Evolutionary conservation across 2,329 filamentous ascomycete species (phyloP).

Genomic region (Fusarium agapanthi): DNA sequence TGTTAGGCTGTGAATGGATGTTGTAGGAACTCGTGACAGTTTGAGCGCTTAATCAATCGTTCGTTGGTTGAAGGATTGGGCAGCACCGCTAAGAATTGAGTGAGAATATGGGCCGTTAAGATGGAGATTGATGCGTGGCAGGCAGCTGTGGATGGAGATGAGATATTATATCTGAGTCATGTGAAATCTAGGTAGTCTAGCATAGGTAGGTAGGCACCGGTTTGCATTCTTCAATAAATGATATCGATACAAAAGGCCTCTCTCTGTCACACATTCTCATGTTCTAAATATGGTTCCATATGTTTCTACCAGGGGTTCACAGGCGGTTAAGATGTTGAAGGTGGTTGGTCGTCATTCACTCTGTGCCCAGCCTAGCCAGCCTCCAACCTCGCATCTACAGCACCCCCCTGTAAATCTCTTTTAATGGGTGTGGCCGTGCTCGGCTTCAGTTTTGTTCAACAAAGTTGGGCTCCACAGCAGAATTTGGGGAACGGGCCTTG

Average conservation of each 20-base stretch:
- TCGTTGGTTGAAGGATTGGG: slow-evolving; percentile 21
- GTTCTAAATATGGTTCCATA: slow-evolving; percentile 6
- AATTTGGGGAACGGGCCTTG: slow-evolving; percentile 8
- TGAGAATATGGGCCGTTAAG: slow-evolving; percentile 8
- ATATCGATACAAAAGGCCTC: not conserved
- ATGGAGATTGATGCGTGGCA: slow-evolving; percentile 30
- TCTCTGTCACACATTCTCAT: slow-evolving; percentile 5
- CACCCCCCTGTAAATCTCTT: slow-evolving; percentile 20
- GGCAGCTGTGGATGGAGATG: slow-evolving; percentile 8
- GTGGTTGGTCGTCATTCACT: slow-evolving; percentile 28
- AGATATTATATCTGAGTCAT: slow-evolving; percentile 13
- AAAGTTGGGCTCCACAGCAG: slow-evolving; percentile 14
- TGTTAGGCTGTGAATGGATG: slow-evolving; percentile 26
- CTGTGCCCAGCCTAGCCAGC: slow-evolving; percentile 9
- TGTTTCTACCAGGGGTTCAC: not conserved
- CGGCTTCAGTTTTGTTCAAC: slow-evolving; percentile 11
- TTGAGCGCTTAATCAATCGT: slow-evolving; percentile 27
- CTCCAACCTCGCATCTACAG: slow-evolving; percentile 13
- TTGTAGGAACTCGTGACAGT: slow-evolving; percentile 18
- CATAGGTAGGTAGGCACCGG: not conserved
- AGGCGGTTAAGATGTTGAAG: slow-evolving; percentile 29
- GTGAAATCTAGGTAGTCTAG: not conserved
- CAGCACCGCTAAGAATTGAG: slow-evolving; percentile 30
- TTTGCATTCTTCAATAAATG: not conserved
- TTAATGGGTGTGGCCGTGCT: slow-evolving; percentile 1